These are phyloP conservation scores for Paramecium pentaurelia DNA, from an alignment of 73 alveolate genomes.

Conservation along the genomic window DNA sequence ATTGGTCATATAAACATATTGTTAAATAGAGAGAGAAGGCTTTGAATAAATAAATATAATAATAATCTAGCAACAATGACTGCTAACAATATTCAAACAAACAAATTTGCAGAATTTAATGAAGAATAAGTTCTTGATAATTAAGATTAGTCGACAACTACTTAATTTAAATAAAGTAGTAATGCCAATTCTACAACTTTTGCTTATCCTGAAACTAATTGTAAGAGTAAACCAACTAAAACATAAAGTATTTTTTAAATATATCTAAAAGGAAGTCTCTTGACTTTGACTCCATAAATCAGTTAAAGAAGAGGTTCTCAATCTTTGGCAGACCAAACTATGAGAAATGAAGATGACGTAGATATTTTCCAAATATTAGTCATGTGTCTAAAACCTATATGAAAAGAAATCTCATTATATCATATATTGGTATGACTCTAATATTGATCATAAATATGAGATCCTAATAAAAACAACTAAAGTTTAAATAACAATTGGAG, in stretches of 20 bases:
- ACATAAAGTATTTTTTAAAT: background rate
- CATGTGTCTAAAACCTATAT: background rate
- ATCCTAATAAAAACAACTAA: background rate
- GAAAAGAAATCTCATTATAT: background rate
- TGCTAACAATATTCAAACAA: background rate
- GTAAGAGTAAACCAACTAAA: background rate
- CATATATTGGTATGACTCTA: background rate
- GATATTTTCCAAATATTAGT: background rate
- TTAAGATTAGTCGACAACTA: background rate
- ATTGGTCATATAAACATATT: background rate
- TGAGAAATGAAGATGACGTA: background rate
- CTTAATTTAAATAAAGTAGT: background rate
- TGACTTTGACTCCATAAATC: background rate
- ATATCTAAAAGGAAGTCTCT: background rate
- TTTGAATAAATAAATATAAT: background rate
- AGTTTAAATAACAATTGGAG: background rate
- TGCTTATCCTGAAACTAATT: background rate
- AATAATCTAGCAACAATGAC: background rate
- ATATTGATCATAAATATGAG: background rate
- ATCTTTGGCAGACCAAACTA: background rate
- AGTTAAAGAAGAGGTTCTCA: background rate
- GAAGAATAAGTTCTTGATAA: background rate
- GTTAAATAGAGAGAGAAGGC: background rate
- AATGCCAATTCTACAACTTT: background rate
- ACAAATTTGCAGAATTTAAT: background rate